phyloP scores from a whole-genome alignment of 305 asterid species.

The Fraxinus greggii region DNA sequence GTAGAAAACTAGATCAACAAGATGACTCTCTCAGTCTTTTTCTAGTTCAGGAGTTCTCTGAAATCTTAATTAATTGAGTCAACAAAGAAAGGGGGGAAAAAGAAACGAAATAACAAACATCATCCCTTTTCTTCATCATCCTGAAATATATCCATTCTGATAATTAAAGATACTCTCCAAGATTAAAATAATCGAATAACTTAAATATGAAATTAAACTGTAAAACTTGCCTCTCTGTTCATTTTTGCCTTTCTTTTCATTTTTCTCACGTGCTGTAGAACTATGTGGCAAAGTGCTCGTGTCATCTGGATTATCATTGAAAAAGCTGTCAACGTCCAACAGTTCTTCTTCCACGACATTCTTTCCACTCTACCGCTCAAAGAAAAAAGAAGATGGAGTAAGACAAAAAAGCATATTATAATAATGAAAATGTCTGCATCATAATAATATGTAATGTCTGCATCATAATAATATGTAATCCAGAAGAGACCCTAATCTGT shows the following conservation, averaged over 20 bases:
- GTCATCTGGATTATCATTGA: constrained; percentile 3
- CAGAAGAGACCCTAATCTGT: neutral
- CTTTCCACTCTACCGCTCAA: constrained; percentile 28
- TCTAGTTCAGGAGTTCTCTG: neutral
- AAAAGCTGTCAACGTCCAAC: constrained; percentile 25
- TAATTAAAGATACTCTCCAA: neutral
- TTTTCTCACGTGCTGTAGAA: neutral
- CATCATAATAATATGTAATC: neutral
- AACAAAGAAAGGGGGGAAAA: neutral
- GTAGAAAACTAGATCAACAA: neutral
- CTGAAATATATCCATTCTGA: neutral
- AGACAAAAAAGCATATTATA: neutral
- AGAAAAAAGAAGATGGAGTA: neutral
- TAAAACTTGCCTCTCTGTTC: neutral
- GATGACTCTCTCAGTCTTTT: neutral
- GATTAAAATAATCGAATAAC: neutral
- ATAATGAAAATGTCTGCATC: neutral
- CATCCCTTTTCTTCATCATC: neutral
- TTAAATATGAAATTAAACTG: neutral
- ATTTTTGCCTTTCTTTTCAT: neutral
- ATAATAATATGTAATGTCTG: too few relatives aligned
- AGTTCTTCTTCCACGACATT: constrained; percentile 10
- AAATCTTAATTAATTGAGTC: neutral
- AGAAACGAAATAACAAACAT: neutral
- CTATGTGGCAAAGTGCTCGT: neutral